Evolutionary conservation across 2,329 filamentous ascomycete genomes (phyloP).

Genomic region (Botryotinia globosa): DNA sequence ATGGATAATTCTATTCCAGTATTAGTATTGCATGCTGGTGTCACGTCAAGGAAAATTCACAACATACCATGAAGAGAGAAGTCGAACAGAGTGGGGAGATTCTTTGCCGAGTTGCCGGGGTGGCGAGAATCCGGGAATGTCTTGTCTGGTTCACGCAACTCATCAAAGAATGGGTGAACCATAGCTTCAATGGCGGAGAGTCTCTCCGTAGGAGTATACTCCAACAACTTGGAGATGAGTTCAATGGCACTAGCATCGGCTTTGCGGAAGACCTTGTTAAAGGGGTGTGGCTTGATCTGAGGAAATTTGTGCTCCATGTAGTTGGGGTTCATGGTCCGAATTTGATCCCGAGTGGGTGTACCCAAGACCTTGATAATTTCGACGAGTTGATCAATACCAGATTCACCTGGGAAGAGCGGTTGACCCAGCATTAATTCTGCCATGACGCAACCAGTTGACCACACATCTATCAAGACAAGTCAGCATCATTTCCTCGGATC

Average conservation of each 20-base stretch:
- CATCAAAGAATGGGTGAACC: constrained; percentile 98
- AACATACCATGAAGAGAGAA: constrained; percentile 86
- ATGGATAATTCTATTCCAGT: constrained; percentile 82
- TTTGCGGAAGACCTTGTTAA: constrained; percentile 99
- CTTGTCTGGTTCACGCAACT: constrained; percentile 86
- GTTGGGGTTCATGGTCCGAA: constrained; percentile 99
- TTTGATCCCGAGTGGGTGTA: constrained; percentile 94
- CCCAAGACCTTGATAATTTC: constrained; percentile 99
- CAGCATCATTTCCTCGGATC: constrained; percentile 25
- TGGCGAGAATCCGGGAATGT: constrained; percentile 93
- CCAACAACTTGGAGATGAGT: constrained; percentile 85
- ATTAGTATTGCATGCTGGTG: background rate
- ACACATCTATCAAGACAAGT: constrained; percentile 67
- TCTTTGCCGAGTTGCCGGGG: constrained; percentile 69
- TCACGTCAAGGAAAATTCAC: constrained; percentile 9
- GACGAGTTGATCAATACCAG: constrained; percentile 95
- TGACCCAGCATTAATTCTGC: constrained; percentile 98
- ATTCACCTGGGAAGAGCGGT: constrained; percentile 95
- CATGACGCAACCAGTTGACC: constrained; percentile 99
- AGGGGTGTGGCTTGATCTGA: constrained; percentile 98
- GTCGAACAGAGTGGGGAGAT: constrained; percentile 85
- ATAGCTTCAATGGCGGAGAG: constrained; percentile 92
- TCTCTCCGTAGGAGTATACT: constrained; percentile 96
- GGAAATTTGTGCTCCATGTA: constrained; percentile 99
- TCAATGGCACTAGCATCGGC: constrained; percentile 91